Percentiles rank a stretch among this genome's conserved stretches.
These are phyloP conservation scores for Neophaeococcomyces aloes DNA, from an alignment of 2,329 filamentous ascomycete species.

Conservation along the genomic window DNA sequence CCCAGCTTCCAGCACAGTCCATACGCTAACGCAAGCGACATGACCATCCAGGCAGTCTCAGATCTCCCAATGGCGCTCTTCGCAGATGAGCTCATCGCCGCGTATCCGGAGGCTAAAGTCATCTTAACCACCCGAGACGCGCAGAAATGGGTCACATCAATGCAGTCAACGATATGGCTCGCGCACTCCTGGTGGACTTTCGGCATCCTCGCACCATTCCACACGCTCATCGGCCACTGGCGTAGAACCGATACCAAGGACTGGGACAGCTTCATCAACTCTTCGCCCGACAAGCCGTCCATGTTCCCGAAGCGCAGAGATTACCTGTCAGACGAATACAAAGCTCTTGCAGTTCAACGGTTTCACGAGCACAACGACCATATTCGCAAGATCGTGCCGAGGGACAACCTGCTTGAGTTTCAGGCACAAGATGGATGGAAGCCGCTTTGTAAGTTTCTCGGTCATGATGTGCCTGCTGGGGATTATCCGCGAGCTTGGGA, in stretches of 20 bases:
- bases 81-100: constrained; percentile 16
- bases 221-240: constrained; percentile 3
- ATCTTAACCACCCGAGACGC: constrained; percentile 12
- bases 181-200: constrained; percentile 1
- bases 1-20: neutral
- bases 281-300: neutral
- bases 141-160: constrained; percentile 1
- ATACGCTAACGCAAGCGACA: constrained; percentile 3
- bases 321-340: constrained; percentile 1
- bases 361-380: constrained; percentile 7
- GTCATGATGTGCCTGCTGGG: constrained; percentile 7
- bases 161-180: neutral
- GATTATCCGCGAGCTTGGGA: constrained; percentile 14
- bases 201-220: neutral
- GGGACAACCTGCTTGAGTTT: constrained; percentile 29
- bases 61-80: constrained; percentile 16
- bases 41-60: constrained; percentile 15
- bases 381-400: constrained; percentile 29
- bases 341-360: neutral
- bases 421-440: constrained; percentile 33
- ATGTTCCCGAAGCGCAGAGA: constrained; percentile 1
- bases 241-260: neutral
- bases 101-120: constrained; percentile 19
- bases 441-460: constrained; percentile 30
- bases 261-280: constrained; percentile 5